These are phyloP conservation scores for Draba incana DNA, from an alignment of 345 rosid genomes.

Conservation along the genomic window DNA sequence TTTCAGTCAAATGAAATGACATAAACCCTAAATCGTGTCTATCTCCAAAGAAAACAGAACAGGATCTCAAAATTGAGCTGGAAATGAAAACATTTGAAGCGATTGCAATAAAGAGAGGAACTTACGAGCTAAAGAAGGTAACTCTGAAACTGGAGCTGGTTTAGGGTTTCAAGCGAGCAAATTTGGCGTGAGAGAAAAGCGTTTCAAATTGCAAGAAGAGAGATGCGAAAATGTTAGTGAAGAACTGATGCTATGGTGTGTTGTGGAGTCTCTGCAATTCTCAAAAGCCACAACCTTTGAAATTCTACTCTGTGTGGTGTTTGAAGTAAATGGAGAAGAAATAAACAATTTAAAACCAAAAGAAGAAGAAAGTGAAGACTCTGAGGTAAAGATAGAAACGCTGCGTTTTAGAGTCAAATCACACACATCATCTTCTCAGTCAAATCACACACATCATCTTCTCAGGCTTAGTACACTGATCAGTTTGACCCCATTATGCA, in stretches of 20 bases:
- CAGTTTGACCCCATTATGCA: no score
- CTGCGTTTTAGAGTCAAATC: not conserved
- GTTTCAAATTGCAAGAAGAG: not conserved
- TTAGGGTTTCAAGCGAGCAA: constrained; percentile 5
- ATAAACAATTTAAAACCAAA: not conserved
- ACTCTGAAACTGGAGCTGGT: not conserved
- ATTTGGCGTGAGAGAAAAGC: not conserved
- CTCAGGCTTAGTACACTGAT: no score
- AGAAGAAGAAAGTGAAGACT: not conserved
- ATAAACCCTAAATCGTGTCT: not conserved
- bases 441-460: no score
- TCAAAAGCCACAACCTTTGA: no score
- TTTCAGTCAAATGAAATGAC: not conserved
- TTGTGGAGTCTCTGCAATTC: not conserved
- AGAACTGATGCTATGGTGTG: not conserved
- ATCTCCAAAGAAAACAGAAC: not conserved
- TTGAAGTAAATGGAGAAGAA: not conserved
- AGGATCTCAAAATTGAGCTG: not conserved
- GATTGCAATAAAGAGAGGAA: not conserved
- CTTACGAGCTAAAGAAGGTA: not conserved
- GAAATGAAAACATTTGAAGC: not conserved
- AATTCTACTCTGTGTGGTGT: not conserved
- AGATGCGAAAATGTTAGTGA: not conserved
- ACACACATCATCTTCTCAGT: no score
- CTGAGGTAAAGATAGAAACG: not conserved